A percentile compares a stretch with the other conserved stretches of the same genome.
These are phyloP conservation scores for Calonectria crousiana DNA, from an alignment of 2,329 filamentous ascomycete species.

Conservation along the genomic window DNA sequence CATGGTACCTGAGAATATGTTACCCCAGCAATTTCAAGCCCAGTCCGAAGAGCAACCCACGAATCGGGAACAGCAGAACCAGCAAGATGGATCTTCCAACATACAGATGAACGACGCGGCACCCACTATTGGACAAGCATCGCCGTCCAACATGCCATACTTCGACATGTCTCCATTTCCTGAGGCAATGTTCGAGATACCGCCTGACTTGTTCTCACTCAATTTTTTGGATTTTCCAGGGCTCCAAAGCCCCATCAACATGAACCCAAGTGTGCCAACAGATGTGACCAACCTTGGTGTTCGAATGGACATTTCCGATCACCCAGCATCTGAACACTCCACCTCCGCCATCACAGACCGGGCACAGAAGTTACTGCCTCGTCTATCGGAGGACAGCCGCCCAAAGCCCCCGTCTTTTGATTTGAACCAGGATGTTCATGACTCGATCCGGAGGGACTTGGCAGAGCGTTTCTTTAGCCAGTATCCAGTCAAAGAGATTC, in stretches of 20 bases:
- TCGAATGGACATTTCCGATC: background rate
- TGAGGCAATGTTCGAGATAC: background rate
- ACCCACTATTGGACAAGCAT: background rate
- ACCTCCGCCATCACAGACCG: background rate
- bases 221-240: background rate
- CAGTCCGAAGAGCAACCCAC: no score
- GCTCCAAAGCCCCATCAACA: background rate
- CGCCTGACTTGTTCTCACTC: background rate
- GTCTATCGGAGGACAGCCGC: background rate
- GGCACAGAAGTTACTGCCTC: background rate
- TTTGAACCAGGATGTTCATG: background rate
- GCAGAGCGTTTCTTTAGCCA: background rate
- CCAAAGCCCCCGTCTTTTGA: background rate
- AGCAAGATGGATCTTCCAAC: no score
- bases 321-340: background rate
- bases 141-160: background rate
- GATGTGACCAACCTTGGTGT: background rate
- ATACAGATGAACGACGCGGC: background rate
- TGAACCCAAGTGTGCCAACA: background rate
- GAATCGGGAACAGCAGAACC: no score
- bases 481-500: background rate
- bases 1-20: no score
- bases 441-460: background rate
- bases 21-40: no score
- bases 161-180: background rate